These are phyloP conservation scores for Pulveroboletus ravenelii DNA, from an alignment of 768 basidiomycete species.

Conservation along the genomic window DNA sequence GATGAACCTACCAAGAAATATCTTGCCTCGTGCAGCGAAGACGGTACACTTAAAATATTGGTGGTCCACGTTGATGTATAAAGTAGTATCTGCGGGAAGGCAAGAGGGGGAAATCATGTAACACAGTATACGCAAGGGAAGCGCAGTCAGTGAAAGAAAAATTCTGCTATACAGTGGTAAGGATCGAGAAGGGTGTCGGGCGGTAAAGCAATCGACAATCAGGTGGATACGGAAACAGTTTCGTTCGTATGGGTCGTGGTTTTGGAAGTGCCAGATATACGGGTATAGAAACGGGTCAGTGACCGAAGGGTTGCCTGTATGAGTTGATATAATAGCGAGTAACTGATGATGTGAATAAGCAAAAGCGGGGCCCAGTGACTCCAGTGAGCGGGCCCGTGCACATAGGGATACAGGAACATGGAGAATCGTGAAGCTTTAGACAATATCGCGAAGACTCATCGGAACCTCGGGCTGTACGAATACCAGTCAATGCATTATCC, in stretches of 20 bases:
- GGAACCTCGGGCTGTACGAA: conserved; percentile 83
- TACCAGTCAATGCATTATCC: conserved; percentile 18
- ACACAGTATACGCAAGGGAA: conserved; percentile 26
- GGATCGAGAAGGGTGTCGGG: conserved; percentile 33
- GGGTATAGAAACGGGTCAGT: conserved; percentile 59
- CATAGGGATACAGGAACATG: conserved; percentile 80
- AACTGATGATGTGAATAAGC: conserved; percentile 35
- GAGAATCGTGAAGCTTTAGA: conserved; percentile 51
- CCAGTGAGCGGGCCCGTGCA: conserved; percentile 42
- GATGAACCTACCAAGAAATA: conserved; percentile 32
- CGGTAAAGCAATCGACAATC: conserved; percentile 34
- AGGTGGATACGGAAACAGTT: conserved; percentile 61
- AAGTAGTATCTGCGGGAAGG: conserved; percentile 33
- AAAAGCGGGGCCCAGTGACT: conserved; percentile 29
- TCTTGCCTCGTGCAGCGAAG: conserved; percentile 88
- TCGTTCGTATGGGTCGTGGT: conserved; percentile 30
- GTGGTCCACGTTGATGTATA: conserved; percentile 51
- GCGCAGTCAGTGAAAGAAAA: conserved; percentile 16
- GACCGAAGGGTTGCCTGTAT: conserved; percentile 35
- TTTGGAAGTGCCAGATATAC: conserved; percentile 49
- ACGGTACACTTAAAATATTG: conserved; percentile 82
- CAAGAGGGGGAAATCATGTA: conserved; percentile 15
- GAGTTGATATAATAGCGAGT: conserved; percentile 48
- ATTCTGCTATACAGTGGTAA: conserved; percentile 68
- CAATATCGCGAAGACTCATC: conserved; percentile 83